Percentiles rank a stretch among this genome's conserved stretches.
These are phyloP conservation scores for Cordyceps tenuipes DNA, from an alignment of 2,329 filamentous ascomycete genomes.

Conservation along the genomic window DNA sequence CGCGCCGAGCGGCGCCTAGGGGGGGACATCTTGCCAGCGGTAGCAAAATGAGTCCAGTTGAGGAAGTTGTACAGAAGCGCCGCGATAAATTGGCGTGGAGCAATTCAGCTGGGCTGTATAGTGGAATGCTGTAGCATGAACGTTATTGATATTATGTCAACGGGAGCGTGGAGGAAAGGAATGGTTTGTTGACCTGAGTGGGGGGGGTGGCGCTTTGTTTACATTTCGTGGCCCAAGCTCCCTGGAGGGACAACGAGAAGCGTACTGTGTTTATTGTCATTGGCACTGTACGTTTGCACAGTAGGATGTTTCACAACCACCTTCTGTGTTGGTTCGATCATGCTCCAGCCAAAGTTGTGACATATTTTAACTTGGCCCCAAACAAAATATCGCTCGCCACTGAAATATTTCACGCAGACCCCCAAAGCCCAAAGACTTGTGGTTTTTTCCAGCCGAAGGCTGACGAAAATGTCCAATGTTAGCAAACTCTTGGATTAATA, in stretches of 20 bases:
- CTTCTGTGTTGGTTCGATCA: no score
- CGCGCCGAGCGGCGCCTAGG: constrained; percentile 38
- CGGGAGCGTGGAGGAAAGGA: constrained; percentile 7
- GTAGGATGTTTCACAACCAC: no score
- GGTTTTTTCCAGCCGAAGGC: no score
- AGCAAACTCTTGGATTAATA: no score
- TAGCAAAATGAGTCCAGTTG: constrained; percentile 13
- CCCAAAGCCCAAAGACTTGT: no score
- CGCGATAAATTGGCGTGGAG: constrained; percentile 9
- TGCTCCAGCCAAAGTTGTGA: no score
- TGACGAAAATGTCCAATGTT: no score
- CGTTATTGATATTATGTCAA: constrained; percentile 18
- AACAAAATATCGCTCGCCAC: no score
- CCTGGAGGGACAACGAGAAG: constrained; percentile 10
- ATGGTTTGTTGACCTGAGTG: constrained; percentile 17
- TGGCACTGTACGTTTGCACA: not conserved
- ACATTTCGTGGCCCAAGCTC: constrained; percentile 17
- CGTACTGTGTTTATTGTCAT: not conserved
- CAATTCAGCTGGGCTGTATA: constrained; percentile 4
- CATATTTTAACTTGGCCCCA: no score
- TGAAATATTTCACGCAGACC: no score
- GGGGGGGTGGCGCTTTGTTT: constrained; percentile 18
- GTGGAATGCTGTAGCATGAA: constrained; percentile 12
- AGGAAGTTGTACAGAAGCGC: not conserved
- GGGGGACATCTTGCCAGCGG: constrained; percentile 28